Percentiles rank a stretch among this genome's conserved stretches.
Evolutionary conservation across 2,329 filamentous ascomycete species (phyloP).

Genomic region (Juglanconis sp.): DNA sequence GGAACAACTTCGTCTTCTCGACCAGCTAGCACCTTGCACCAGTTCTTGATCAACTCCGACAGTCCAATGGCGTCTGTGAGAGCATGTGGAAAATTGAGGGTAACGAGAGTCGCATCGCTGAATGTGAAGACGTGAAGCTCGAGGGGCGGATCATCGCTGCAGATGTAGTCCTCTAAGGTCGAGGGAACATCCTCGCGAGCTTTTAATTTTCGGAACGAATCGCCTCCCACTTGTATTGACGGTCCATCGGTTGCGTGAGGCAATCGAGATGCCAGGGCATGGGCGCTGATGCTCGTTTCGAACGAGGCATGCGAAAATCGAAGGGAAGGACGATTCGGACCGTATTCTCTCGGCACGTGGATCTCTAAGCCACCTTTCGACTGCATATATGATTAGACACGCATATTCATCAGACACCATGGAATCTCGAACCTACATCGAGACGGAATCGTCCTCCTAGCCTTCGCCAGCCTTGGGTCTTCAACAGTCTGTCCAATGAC

Average conservation of each 20-base stretch:
- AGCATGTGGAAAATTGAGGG: conserved; percentile 43
- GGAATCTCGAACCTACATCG: neutral
- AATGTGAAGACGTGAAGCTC: conserved; percentile 47
- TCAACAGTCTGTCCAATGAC: too few species aligned
- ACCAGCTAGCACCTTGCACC: conserved; percentile 43
- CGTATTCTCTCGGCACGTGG: conserved; percentile 29
- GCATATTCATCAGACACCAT: neutral
- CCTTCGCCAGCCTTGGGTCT: conserved; percentile 39
- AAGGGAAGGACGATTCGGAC: conserved; percentile 33
- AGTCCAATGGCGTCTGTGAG: conserved; percentile 45
- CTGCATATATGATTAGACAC: neutral
- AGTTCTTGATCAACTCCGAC: conserved; percentile 39
- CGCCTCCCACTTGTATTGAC: conserved; percentile 25
- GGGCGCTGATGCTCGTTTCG: conserved; percentile 33
- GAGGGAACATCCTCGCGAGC: conserved; percentile 24
- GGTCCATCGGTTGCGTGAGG: conserved; percentile 30
- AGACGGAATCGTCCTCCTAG: conserved; percentile 41
- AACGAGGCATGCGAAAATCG: conserved; percentile 35
- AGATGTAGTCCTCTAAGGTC: conserved; percentile 38
- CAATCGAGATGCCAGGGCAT: conserved; percentile 36
- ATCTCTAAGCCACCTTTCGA: conserved; percentile 25
- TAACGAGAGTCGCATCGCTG: conserved; percentile 45
- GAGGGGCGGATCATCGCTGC: conserved; percentile 41
- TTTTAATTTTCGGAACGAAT: conserved; percentile 24
- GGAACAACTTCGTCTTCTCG: conserved; percentile 36